These are phyloP conservation scores for Wickerhamomyces silvicola DNA, from an alignment of 805 yeast genomes.

Conservation along the genomic window DNA sequence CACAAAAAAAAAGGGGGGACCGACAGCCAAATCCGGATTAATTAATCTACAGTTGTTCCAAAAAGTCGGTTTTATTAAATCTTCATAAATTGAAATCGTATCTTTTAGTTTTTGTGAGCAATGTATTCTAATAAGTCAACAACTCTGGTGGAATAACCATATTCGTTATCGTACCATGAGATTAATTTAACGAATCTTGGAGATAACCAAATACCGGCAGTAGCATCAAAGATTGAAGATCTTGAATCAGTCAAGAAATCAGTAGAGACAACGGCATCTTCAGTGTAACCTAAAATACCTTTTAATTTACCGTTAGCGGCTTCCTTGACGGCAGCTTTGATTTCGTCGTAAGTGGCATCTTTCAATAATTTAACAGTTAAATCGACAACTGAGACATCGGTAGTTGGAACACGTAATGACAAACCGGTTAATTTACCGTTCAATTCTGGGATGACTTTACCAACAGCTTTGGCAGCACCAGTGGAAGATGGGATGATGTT, in stretches of 20 bases:
- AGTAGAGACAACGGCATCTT: constrained; percentile 64
- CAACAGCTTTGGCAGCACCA: constrained; percentile 75
- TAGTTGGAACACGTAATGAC: constrained; percentile 70
- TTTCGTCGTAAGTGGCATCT: constrained; percentile 56
- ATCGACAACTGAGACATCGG: constrained; percentile 67
- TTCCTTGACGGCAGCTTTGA: constrained; percentile 50
- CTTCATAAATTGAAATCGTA: too few relatives aligned
- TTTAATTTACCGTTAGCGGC: constrained; percentile 54
- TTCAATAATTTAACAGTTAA: constrained; percentile 58
- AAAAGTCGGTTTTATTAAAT: too few relatives aligned
- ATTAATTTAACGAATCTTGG: constrained; percentile 66
- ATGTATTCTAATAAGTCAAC: constrained; percentile 64
- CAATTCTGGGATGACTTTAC: constrained; percentile 65
- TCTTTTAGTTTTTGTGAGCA: constrained; percentile 26
- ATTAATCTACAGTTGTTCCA: too few relatives aligned
- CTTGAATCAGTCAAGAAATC: constrained; percentile 58
- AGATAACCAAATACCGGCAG: constrained; percentile 65
- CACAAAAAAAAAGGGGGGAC: too few relatives aligned
- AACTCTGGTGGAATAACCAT: constrained; percentile 72
- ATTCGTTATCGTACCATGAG: constrained; percentile 73
- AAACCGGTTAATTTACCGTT: constrained; percentile 71
- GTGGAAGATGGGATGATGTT: constrained; percentile 72
- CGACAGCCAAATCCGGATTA: too few relatives aligned
- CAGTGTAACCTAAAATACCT: constrained; percentile 65
- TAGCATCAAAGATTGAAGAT: constrained; percentile 63